Evolutionary conservation across 495 filamentous ascomycete genomes (phyloP).

Genomic region (Podospora conica): DNA sequence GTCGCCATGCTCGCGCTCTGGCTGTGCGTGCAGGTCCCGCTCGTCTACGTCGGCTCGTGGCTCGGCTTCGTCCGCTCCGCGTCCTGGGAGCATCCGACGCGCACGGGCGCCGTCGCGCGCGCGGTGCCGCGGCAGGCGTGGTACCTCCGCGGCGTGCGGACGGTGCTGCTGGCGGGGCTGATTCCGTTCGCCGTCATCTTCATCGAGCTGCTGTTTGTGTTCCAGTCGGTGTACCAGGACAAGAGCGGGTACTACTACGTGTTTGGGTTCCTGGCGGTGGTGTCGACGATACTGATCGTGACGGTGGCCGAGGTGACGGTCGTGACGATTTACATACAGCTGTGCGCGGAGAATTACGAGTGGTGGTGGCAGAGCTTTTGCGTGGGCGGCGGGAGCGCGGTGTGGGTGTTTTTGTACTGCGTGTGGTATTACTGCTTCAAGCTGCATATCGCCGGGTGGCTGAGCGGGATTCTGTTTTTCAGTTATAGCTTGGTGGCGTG

Average conservation of each 20-base stretch:
- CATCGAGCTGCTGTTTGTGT: constrained; percentile 88
- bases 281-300: constrained; percentile 66
- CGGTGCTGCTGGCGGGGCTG: constrained; percentile 68
- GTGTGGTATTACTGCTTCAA: constrained; percentile 82
- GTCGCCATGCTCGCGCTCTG: constrained; percentile 72
- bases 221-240: constrained; percentile 86
- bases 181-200: constrained; percentile 91
- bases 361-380: constrained; percentile 97
- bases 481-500: constrained; percentile 76
- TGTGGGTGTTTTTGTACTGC: constrained; percentile 86
- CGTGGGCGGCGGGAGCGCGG: constrained; percentile 67
- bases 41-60: constrained; percentile 84
- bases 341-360: constrained; percentile 86
- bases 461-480: constrained; percentile 80
- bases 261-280: constrained; percentile 80
- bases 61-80: constrained; percentile 60
- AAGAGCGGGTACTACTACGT: constrained; percentile 95
- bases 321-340: constrained; percentile 78
- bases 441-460: constrained; percentile 76
- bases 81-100: constrained; percentile 83
- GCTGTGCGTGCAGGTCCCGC: constrained; percentile 83
- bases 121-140: constrained; percentile 76
- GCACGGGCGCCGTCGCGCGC: constrained; percentile 65
- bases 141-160: constrained; percentile 61
- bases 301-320: constrained; percentile 86